Base-by-base conservation (phyloP, 2,329 filamentous ascomycete genomes). In the Aaosphaeria arxii region DNA sequence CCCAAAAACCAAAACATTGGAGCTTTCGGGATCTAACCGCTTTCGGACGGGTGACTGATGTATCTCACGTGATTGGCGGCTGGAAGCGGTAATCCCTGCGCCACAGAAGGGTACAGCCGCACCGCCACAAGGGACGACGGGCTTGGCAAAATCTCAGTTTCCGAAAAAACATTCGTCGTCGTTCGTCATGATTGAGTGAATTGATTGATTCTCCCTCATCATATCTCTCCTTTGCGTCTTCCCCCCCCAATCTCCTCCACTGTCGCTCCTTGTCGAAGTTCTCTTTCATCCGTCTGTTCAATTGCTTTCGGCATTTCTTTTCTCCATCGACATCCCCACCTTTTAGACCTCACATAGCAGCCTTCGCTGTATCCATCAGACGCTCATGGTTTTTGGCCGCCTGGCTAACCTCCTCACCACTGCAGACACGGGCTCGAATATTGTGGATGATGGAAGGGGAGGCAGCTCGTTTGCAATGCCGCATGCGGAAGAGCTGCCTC, bases 311-410 rank as follows among this genome's bases (percentile, higher is more conserved):
- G 32, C 24, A 7, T 7, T 30, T 40, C 29, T n/a, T 40, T 35
- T 29, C 9, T n/a, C 43, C 28, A 39, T 11, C 7, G 17, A 17
- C 17, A 40, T 32, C 35, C 24, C 35, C 42, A 9, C 32, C 6
- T 17, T 48, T 30, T 32, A 38, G 31, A n/a, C 33, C 7, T 9
- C 33, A n/a, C 28, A 31, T 13, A 39, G 42, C 52, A 40, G 47
- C 52, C 59, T 47, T 51, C 48, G 54, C 56, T 53, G 40, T 54
- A 45, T 45, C 48, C 55, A 55, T 56, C 51, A 43, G 45, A 55
- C 59, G 59, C 72, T 68, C 65, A 78, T 77, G 75, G 74, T 77
- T 64, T 65, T 77, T 70, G 74, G 70, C 73, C 72, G 71, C 50
- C 68, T 74, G 71, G 74, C 73, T 66, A 71, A 74, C 63, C 72